Evolutionary conservation across 225 moss, liverwort and hornwort genomes (phyloP), one percentile per base, ranked within the genome.

Genomic region (Bryum argenteum): DNA sequence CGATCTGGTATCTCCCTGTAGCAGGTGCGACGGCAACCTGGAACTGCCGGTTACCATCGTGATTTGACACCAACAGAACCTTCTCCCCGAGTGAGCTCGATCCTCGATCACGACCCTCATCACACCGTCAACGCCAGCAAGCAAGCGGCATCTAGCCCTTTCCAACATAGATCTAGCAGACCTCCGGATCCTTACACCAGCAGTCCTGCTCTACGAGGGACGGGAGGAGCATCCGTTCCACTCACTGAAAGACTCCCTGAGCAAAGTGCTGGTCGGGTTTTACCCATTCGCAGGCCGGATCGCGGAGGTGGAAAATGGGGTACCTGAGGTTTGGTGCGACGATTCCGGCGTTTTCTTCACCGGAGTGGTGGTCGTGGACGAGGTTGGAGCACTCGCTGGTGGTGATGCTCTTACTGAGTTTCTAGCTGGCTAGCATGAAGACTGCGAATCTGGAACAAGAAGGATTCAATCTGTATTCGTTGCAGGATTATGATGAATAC

Each of bases 341-440:
- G 54, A 76, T 54, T 42, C 69, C 5, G 62, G 76, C 12, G 69
- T 33, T 8, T 69, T 8, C 54, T 62, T 69, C 18, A 69, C 68
- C 3, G 52, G 63, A 33, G 20, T 41, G 50, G 72, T 63, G 50
- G 72, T 63, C 22, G 72, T 14, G 54, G 72, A 63, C 20, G 63
- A 22, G 63, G 8, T 72, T 38, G 52, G 10, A 2, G 61, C 33
- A 21, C 22, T 72, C 2, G 72, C 53, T 23, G 61, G 61, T 5
- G 28, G 19, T 14, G 9, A 17, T 10, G 61, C 39, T 8, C 26
- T 42, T 45, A 16, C 13, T 4, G 47, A 37, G 21, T 13, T 71
- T 4, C 15, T 47, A 15, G 15, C 20, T 54, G 39, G 54, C 20
- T 54, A 22, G 54, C 19, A 7, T 70, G 21, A 17, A 4, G 18